Conservation (phyloP, 495 filamentous ascomycete genomes). For the Tuber brumale region DNA sequence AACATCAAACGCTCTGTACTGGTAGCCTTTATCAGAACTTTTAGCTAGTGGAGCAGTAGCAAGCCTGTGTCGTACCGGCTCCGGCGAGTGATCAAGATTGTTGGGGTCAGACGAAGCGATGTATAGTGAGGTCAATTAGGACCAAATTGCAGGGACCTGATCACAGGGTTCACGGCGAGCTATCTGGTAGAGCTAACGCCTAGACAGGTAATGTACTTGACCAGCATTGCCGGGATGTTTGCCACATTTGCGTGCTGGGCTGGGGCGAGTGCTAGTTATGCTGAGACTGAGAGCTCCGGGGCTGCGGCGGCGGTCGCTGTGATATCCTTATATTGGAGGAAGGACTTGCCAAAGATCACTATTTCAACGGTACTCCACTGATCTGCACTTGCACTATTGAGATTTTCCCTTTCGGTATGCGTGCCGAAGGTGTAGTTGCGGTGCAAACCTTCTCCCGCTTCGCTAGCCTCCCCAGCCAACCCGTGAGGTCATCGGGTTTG, state of each 20-base stretch:
- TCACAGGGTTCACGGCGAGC: conserved; percentile 49
- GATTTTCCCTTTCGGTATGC: conserved; percentile 56
- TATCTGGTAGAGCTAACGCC: conserved; percentile 45
- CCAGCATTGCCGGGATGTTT: conserved; percentile 50
- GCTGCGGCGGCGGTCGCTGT: conserved; percentile 54
- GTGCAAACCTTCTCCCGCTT: conserved; percentile 57
- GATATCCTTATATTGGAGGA: conserved; percentile 53
- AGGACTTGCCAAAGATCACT: conserved; percentile 43
- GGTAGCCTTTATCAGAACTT: conserved; percentile 27
- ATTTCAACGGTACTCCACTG: conserved; percentile 26
- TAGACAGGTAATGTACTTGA: conserved; percentile 55
- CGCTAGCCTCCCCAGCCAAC: conserved; percentile 55
- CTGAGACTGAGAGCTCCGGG: conserved; percentile 44
- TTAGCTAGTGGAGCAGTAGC: conserved; percentile 30
- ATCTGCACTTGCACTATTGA: conserved; percentile 56
- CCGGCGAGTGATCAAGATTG: conserved; percentile 31
- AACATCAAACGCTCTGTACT: conserved; percentile 30
- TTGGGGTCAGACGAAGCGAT: conserved; percentile 48
- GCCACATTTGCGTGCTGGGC: conserved; percentile 56
- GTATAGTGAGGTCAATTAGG: conserved; percentile 54
- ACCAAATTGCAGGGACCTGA: conserved; percentile 52
- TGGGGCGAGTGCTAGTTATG: conserved; percentile 52
- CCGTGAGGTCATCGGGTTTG: conserved; percentile 58
- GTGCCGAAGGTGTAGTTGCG: conserved; percentile 55
- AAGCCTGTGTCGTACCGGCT: conserved; percentile 31